Evolutionary conservation across 1,284 basidiomycete genomes (phyloP), one percentile per base, ranked within the genome.

Genomic region (Ceratobasidium sp.): DNA sequence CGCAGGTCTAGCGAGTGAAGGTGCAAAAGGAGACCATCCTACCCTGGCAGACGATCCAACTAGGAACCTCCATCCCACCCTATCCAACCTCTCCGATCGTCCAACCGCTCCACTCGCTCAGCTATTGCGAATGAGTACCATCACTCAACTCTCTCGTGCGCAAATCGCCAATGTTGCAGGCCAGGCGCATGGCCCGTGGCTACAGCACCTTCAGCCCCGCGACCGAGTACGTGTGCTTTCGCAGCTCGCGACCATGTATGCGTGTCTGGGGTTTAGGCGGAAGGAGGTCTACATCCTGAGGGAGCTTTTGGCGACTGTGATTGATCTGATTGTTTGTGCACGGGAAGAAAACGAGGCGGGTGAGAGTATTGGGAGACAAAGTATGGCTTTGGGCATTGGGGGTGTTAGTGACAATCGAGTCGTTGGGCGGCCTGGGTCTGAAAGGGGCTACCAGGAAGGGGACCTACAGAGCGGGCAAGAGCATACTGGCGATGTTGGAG

Each of bases 231-330:
- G 89, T 12, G 86, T 93, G 12, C 86, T 96, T 56, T 91, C 93
- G 80, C 89, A 90, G 53, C 89, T 93, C 58, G 93, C 93, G 0
- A 91, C 91, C 80, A 85, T 95, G 66, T 96, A 94, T 84, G 89
- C 92, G 12, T 92, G 90, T 81, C 84, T 98, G 1, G 95, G 94
- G 9, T 94, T 95, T 84, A 89, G 88, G 72, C 89, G 97, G 69
- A 97, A 97, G 84, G 96, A 97, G 85, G 93, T 92, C 0, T 94
- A 94, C 81, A 87, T 95, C 44, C 88, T 96, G n/a, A 88, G 97
- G 18, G 95, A 97, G 83, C 89, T 96, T 42, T 86, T 95, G 49
- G 94, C 93, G 33, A 92, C 92, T 79, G 84, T 96, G 68, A 89
- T 95, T 85, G 93, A 94, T 82, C 88, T 96, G 78, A 86, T 97